These are phyloP conservation scores for Candida xyloterini DNA, from an alignment of 805 yeast genomes.

Conservation along the genomic window DNA sequence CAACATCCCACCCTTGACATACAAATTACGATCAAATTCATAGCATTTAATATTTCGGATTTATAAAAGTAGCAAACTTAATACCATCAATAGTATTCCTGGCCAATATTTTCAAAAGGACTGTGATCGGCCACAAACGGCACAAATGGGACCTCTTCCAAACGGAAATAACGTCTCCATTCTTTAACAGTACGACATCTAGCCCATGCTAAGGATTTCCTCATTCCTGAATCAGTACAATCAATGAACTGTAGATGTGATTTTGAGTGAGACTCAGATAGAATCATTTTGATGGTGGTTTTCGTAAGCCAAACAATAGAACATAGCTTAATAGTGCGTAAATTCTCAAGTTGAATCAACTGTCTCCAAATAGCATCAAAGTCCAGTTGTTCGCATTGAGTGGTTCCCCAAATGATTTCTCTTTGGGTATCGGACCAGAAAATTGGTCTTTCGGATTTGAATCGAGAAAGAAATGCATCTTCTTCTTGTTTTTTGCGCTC, in stretches of 20 bases:
- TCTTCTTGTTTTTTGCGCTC: slow-evolving; percentile 22
- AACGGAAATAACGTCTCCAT: slow-evolving; percentile 25
- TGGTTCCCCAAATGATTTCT: slow-evolving; percentile 31
- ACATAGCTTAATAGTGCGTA: slow-evolving; percentile 28
- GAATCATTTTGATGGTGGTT: slow-evolving; percentile 20
- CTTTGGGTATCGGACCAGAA: slow-evolving; percentile 33
- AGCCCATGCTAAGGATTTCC: slow-evolving; percentile 46
- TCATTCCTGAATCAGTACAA: slow-evolving; percentile 49
- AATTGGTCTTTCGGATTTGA: slow-evolving; percentile 20
- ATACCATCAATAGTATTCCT: slow-evolving; percentile 10
- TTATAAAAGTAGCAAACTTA: background rate
- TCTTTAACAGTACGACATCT: slow-evolving; percentile 19
- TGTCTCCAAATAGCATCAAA: slow-evolving; percentile 42
- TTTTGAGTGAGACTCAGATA: slow-evolving; percentile 18
- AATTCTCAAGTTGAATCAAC: slow-evolving; percentile 16
- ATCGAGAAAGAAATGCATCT: slow-evolving; percentile 12
- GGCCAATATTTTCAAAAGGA: slow-evolving; percentile 17
- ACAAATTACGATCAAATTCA: background rate
- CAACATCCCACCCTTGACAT: background rate
- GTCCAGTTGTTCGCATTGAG: slow-evolving; percentile 39
- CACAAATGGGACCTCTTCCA: slow-evolving; percentile 3
- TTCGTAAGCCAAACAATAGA: slow-evolving; percentile 35
- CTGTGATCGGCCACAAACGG: slow-evolving; percentile 1
- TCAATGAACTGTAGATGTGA: slow-evolving; percentile 32
- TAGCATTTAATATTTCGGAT: background rate